Evolutionary conservation across 768 basidiomycete species (phyloP), one percentile per base, ranked within the genome.

Genomic region (Trametes cingulata): DNA sequence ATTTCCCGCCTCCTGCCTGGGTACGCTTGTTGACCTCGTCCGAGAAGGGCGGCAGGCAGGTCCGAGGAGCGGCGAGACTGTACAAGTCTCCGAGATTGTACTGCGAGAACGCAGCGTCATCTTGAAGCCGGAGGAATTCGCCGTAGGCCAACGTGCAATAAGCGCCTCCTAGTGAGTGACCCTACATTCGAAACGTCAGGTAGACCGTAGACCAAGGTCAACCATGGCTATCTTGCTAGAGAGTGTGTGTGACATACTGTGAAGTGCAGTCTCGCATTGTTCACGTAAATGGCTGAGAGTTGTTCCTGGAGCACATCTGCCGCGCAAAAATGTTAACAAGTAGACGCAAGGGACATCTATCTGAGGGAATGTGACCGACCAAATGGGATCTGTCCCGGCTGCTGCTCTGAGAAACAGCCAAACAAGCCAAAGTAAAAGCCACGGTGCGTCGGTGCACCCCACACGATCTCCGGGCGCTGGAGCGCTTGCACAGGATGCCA

Each of bases 31-130:
- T 24, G 0, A 60, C 45, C 27, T 53, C 24, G 5, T 33, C 22
- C 2, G 51, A 42, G 45, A 60, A 60, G 37, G 58, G 58, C 22
- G 25, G 19, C 10, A 53, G 43, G 25, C 52, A 60, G 13, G 33
- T 35, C 35, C 58, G 58, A 3, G 58, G 58, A 12, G 51, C 35
- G 0, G 33, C 58, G 35, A 53, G 22, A 7, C 33, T 39, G 45
- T 60, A 60, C 36, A 53, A n/a, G 43, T 60, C 58, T 6, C 58
- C 58, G 36, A 60, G 39, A 25, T 47, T 46, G 52, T 42, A 60
- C 6, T 20, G 13, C 3, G 22, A 4, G 55, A 56, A 56, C 1
- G 8, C 15, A 9, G 19, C 10, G 13, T 46, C 39, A 43, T 33
- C 13, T 42, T 53, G 43, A 15, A 43, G 58, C 15, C 58, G 51